These are phyloP conservation scores for Chloroidium sp. DNA, from an alignment of 163 green algal species.

Conservation along the genomic window DNA sequence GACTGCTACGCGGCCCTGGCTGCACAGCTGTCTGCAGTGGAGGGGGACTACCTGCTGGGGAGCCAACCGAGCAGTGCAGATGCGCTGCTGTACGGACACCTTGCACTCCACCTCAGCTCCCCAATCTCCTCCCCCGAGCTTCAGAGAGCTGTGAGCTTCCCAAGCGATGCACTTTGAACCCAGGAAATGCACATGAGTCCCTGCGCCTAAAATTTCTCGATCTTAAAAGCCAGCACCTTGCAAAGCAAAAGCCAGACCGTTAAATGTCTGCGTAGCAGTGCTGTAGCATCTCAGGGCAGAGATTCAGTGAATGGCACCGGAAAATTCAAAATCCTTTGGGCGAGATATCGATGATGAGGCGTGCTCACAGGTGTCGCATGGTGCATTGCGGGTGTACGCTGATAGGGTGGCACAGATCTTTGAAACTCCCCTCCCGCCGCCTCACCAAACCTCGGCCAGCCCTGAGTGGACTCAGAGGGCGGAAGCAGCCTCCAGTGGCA, in stretches of 20 bases:
- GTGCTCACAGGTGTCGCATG: background rate
- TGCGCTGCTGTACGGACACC: constrained; percentile 30
- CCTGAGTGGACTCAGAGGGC: background rate
- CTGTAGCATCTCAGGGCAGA: background rate
- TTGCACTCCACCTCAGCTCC: constrained; percentile 26
- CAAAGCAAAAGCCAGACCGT: background rate
- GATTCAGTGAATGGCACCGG: background rate
- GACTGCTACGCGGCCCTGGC: constrained; percentile 15
- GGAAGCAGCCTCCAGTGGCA: background rate
- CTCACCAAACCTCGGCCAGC: background rate
- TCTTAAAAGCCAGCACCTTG: background rate
- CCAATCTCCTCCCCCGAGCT: constrained; percentile 33
- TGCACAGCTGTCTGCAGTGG: constrained; percentile 2
- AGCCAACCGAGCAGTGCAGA: constrained; percentile 28
- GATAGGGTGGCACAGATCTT: background rate
- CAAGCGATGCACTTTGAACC: background rate
- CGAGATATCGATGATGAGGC: no score
- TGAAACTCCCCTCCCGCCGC: background rate
- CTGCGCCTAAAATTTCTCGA: background rate
- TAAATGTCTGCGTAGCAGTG: background rate
- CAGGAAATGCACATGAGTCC: background rate
- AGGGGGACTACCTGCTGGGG: constrained; percentile 31
- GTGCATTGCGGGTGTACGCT: background rate
- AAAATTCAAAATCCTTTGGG: no score
- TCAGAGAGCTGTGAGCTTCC: background rate